Evolutionary conservation across 495 filamentous ascomycete genomes (phyloP).

Genomic region (Eremomyces bilateralis): DNA sequence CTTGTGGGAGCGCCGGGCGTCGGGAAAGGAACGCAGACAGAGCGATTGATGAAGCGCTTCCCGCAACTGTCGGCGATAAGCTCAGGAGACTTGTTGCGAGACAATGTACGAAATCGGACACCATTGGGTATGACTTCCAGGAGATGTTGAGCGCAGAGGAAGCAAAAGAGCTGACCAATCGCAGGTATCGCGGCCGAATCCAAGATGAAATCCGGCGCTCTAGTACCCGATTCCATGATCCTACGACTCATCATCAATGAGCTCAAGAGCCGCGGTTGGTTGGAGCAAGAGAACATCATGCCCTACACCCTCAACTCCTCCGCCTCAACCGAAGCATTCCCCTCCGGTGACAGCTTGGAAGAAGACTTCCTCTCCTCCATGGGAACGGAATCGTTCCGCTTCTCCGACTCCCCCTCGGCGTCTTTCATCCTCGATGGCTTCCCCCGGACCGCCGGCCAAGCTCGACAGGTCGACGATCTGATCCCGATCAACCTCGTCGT

Average conservation of each 20-base stretch:
- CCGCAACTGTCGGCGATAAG: constrained; percentile 79
- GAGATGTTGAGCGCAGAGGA: too few species aligned
- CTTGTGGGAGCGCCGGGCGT: constrained; percentile 84
- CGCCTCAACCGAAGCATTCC: constrained; percentile 7
- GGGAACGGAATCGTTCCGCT: constrained; percentile 12
- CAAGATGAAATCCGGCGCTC: constrained; percentile 60
- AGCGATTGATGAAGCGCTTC: constrained; percentile 65
- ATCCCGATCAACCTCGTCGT: constrained; percentile 87
- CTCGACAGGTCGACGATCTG: constrained; percentile 47
- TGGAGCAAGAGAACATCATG: constrained; percentile 24
- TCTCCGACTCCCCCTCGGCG: constrained; percentile 46
- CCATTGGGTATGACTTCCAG: constrained; percentile 55
- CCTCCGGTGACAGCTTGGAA: constrained; percentile 12
- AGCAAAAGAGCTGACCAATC: background rate
- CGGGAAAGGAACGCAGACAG: constrained; percentile 89
- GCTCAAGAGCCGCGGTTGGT: constrained; percentile 64
- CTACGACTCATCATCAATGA: constrained; percentile 78
- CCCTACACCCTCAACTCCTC: constrained; percentile 18
- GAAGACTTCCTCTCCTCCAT: constrained; percentile 17
- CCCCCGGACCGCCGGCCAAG: constrained; percentile 70
- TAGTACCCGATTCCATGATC: constrained; percentile 79
- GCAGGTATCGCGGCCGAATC: constrained; percentile 72
- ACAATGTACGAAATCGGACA: constrained; percentile 68
- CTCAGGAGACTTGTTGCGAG: constrained; percentile 75
- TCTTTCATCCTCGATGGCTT: constrained; percentile 95